Evolutionary conservation across 331 rosid genomes (phyloP), one percentile per base, ranked within the genome.

Genomic region (Prunus yedoensis): DNA sequence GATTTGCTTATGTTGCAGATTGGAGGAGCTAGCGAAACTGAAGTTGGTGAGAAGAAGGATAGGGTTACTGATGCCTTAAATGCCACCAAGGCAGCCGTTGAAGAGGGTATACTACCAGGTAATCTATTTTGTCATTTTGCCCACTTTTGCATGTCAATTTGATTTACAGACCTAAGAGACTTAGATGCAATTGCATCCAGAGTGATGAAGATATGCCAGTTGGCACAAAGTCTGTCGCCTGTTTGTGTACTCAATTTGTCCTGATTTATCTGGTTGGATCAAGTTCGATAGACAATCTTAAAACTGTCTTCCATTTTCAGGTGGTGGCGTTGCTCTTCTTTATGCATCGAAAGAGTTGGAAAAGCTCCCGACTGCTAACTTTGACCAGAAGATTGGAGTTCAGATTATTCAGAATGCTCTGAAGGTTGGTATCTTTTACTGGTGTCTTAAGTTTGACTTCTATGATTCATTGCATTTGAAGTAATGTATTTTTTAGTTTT

Each of bases 1-100:
- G 27, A 53, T 71, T 32, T 63, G 16, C 61, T 27, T 30, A 58
- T 27, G 3, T 54, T 79, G 54, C 81, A 94, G 97, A 91, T 94
- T 85, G 98, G 98, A 80, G 98, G 98, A 81, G 98, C 94, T 61
- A 94, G 98, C 74, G 98, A 94, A 86, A 81, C 89, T 15, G 98
- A 94, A 88, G 98, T 94, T 49, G 30, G 96, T 71, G 98, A 94
- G 85, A 91, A 91, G 80, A 94, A 94, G 85, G 98, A 94, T 67
- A 94, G 98, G 78, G 98, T 94, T 67, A 94, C 93, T 0, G 98
- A 94, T 85, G 98, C 98, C 51, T 78, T 94, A 8, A 94, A 94
- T 86, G 97, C 97, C 67, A 94, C 98, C 23, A 94, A 90, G 75
- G 98, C 98, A 4, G 98, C 98, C 3, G 98, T 94, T 23, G 98